phyloP scores from a whole-genome alignment of 192 early-diverging fungal genomes.

The Rhizophagus sp. region DNA sequence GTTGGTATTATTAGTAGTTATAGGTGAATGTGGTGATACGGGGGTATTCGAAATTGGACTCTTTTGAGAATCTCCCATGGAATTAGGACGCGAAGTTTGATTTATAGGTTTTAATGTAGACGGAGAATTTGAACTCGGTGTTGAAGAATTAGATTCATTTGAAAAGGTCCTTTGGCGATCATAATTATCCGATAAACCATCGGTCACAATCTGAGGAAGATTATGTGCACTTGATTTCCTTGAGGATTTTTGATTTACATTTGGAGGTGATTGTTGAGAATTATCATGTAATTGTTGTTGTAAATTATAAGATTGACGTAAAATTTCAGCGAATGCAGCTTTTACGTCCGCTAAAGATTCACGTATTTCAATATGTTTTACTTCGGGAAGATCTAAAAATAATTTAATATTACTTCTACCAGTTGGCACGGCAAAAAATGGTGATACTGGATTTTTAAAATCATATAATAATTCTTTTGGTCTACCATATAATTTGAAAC shows the following conservation, averaged over 20 bases:
- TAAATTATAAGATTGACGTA: slow-evolving; percentile 28
- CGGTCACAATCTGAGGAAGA: background rate
- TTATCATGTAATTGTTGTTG: slow-evolving; percentile 1
- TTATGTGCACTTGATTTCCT: background rate
- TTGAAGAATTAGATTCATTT: slow-evolving; percentile 13
- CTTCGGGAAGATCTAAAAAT: slow-evolving; percentile 20
- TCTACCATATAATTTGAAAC: slow-evolving; percentile 50
- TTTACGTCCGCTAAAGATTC: slow-evolving; percentile 47
- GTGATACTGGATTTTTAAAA: slow-evolving; percentile 28
- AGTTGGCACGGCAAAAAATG: slow-evolving; percentile 27
- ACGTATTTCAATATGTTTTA: slow-evolving; percentile 25
- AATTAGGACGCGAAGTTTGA: background rate
- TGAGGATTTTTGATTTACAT: background rate
- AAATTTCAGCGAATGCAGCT: slow-evolving; percentile 42
- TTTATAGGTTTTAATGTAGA: background rate
- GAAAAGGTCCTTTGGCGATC: slow-evolving; percentile 10
- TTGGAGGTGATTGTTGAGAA: background rate
- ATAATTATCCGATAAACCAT: slow-evolving; percentile 8
- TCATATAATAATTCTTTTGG: slow-evolving; percentile 39
- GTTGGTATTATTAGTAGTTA: background rate
- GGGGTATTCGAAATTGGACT: background rate
- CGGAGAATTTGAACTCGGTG: background rate
- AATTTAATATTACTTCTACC: slow-evolving; percentile 18
- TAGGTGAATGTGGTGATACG: background rate
- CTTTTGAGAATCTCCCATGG: background rate